A percentile compares a stretch with the other conserved stretches of the same genome.
phyloP scores from a whole-genome alignment of 2,329 filamentous ascomycete genomes.

The Tolypocladium amazonense region DNA sequence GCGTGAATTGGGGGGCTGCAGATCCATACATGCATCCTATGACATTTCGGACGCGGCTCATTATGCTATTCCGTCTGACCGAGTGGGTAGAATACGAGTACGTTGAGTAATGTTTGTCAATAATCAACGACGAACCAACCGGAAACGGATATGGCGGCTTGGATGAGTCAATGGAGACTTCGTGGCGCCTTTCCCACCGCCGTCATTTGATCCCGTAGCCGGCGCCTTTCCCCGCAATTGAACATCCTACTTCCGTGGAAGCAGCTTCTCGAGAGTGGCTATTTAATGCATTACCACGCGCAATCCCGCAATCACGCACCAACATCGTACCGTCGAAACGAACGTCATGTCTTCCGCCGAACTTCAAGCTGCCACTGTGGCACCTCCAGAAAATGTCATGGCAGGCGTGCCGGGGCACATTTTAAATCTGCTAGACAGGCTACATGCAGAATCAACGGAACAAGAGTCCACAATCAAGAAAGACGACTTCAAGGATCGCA shows the following conservation, averaged over 20 bases:
- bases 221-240: background rate
- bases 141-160: background rate
- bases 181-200: background rate
- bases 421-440: constrained; percentile 4
- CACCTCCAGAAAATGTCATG: constrained; percentile 1
- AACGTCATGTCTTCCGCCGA: background rate
- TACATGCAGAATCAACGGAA: constrained; percentile 5
- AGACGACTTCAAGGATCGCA: background rate
- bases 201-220: background rate
- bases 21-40: background rate
- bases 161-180: background rate
- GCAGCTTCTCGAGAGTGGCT: too few species aligned
- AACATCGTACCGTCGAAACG: background rate
- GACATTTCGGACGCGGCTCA: background rate
- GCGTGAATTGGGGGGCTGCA: background rate
- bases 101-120: background rate
- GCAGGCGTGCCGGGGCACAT: constrained; percentile 3
- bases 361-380: background rate
- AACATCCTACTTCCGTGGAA: background rate
- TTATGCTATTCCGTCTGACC: background rate
- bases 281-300: background rate
- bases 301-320: background rate
- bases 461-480: constrained; percentile 4
- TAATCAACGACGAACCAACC: background rate
- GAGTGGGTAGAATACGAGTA: background rate